phyloP scores from a whole-genome alignment of 2,329 filamentous ascomycete genomes.

The Bipolaris cookei region DNA sequence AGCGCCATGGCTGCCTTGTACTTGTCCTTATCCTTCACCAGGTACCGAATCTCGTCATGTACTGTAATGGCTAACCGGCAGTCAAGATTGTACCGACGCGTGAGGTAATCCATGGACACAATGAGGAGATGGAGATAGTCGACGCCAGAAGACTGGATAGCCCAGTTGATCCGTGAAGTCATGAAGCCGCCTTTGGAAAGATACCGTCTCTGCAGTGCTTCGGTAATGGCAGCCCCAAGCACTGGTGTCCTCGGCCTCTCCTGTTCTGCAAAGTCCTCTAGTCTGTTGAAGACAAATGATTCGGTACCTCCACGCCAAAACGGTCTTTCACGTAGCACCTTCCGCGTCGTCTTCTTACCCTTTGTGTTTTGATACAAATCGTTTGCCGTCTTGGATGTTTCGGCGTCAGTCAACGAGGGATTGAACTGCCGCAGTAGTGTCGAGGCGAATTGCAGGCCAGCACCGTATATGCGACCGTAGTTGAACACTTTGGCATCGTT shows the following conservation, averaged over 20 bases:
- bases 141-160: slow-evolving; percentile 95
- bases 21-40: slow-evolving; percentile 83
- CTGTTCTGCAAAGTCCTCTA: slow-evolving; percentile 97
- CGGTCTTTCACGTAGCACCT: slow-evolving; percentile 70
- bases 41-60: slow-evolving; percentile 95
- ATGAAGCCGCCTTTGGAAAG: slow-evolving; percentile 91
- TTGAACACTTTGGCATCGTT: slow-evolving; percentile 99
- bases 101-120: slow-evolving; percentile 91
- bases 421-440: slow-evolving; percentile 94
- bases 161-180: slow-evolving; percentile 98
- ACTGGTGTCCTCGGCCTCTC: slow-evolving; percentile 89
- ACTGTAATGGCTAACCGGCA: slow-evolving; percentile 91
- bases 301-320: slow-evolving; percentile 98
- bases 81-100: slow-evolving; percentile 80
- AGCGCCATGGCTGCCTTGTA: slow-evolving; percentile 91
- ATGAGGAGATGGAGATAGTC: slow-evolving; percentile 96
- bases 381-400: slow-evolving; percentile 77
- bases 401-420: slow-evolving; percentile 75
- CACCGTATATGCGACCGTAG: slow-evolving; percentile 98
- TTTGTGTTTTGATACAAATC: slow-evolving; percentile 90
- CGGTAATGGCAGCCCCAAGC: slow-evolving; percentile 91
- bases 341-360: slow-evolving; percentile 81
- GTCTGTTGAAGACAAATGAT: slow-evolving; percentile 96
- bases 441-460: slow-evolving; percentile 89
- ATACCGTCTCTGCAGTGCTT: slow-evolving; percentile 87